These are phyloP conservation scores for Rutstroemia sp. DNA, from an alignment of 2,329 filamentous ascomycete species.

Conservation along the genomic window DNA sequence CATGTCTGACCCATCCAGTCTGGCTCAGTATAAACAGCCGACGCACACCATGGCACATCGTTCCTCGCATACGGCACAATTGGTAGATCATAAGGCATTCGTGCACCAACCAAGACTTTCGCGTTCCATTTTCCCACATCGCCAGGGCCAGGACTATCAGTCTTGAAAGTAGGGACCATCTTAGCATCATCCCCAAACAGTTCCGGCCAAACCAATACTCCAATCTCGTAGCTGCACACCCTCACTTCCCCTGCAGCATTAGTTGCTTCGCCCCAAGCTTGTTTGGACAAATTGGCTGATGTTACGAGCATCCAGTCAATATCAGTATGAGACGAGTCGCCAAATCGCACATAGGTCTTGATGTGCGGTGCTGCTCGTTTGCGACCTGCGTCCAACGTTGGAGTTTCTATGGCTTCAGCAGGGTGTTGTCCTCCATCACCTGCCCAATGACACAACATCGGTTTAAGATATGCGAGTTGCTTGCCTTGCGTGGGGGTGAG, in stretches of 20 bases:
- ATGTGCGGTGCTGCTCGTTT: conserved; percentile 75
- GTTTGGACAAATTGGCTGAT: conserved; percentile 85
- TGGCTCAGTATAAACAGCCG: conserved; percentile 47
- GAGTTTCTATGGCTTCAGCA: neutral
- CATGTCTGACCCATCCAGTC: conserved; percentile 38
- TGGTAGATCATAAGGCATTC: conserved; percentile 79
- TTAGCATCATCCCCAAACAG: conserved; percentile 37
- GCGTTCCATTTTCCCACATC: conserved; percentile 11
- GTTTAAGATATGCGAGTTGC: conserved; percentile 65
- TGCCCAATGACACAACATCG: conserved; percentile 70
- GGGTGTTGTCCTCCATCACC: conserved; percentile 39
- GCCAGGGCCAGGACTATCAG: conserved; percentile 41
- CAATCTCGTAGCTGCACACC: conserved; percentile 76
- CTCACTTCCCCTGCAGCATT: conserved; percentile 53
- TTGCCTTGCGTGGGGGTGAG: conserved; percentile 62
- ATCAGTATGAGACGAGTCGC: conserved; percentile 27
- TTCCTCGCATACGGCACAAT: conserved; percentile 53
- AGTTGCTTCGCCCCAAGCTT: conserved; percentile 72
- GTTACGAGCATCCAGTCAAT: conserved; percentile 84
- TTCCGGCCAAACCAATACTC: conserved; percentile 74
- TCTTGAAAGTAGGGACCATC: conserved; percentile 65
- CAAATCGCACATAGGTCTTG: conserved; percentile 76
- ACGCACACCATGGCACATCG: conserved; percentile 75
- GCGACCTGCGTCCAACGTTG: conserved; percentile 47
- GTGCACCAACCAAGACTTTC: conserved; percentile 52